phyloP scores from a whole-genome alignment of 345 rosid species.

The Triadica sebifera region DNA sequence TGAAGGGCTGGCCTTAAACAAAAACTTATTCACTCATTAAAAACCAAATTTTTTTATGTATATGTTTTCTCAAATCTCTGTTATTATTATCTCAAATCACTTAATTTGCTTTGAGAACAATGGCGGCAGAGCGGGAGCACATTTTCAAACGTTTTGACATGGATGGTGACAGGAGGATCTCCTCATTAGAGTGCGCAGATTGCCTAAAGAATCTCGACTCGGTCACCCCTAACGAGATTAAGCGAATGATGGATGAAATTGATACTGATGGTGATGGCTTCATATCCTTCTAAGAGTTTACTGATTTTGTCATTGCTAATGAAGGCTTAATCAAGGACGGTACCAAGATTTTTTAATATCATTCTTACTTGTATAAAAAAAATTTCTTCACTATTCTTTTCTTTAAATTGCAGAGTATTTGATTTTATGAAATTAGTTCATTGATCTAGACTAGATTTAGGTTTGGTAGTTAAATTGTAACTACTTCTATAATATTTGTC shows the following conservation, averaged over 20 bases:
- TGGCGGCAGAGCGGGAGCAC: slow-evolving; percentile 48
- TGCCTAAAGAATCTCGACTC: slow-evolving; percentile 66
- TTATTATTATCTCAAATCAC: too few species aligned
- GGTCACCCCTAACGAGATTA: slow-evolving; percentile 62
- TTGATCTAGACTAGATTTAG: too few species aligned
- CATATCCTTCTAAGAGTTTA: slow-evolving; percentile 71
- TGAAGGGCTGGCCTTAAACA: too few species aligned
- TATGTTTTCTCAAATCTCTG: neutral
- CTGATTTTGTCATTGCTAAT: slow-evolving; percentile 66
- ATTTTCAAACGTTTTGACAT: slow-evolving; percentile 79
- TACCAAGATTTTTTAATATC: slow-evolving; percentile 63
- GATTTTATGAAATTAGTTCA: too few species aligned
- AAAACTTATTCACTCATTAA: slow-evolving; percentile 13
- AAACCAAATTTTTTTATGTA: slow-evolving; percentile 5
- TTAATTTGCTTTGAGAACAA: too few species aligned
- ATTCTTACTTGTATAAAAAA: too few species aligned
- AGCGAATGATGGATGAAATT: slow-evolving; percentile 87
- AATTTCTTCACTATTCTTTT: too few species aligned
- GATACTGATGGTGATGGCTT: too few species aligned
- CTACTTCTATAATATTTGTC: too few species aligned
- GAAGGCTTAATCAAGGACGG: slow-evolving; percentile 81
- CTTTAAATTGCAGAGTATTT: too few species aligned
- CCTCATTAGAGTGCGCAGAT: slow-evolving; percentile 68
- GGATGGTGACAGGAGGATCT: slow-evolving; percentile 83
- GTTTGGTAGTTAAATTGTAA: too few species aligned